Base-by-base conservation (phyloP, 2,329 filamentous ascomycete species). In the Botrytis sinoallii region DNA sequence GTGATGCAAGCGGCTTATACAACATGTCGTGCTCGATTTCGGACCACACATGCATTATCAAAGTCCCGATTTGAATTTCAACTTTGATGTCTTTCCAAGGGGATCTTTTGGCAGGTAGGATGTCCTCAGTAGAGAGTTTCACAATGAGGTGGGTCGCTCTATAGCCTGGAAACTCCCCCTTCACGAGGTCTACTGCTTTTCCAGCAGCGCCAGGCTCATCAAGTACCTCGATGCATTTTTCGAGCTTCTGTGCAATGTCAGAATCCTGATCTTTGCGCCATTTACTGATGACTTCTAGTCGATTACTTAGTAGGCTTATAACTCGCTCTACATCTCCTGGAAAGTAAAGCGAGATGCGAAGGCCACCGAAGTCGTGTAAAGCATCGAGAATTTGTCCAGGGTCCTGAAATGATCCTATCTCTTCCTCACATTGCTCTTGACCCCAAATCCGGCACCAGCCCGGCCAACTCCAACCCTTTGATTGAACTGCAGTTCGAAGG, bases 291-390 rank as follows among this genome's bases (percentile, higher is more conserved):
- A 65, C 38, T 65, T 46, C 14, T 44, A 44, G n/a, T 44, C 38
- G 16, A 25, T 44, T 65, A 16, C n/a, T 29, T 22, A 65, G 25
- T 18, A 65, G 61, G 22, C 8, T n/a, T 14, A 2, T 6, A 38
- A 64, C 61, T 42, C 61, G 61, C n/a, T 64, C 61, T 38, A 64
- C 61, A 38, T 64, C 38, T 8, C 61, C 61, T 40, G 38, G 61
- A 44, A 64, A 64, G 40, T 64, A 64, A 29, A 64, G 38, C 8
- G 61, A 64, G 61, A 44, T 64, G 8, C 61, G 20, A 22, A 64
- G 35, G n/a, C 38, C 38, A 38, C 61, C 8, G 4, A 64, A 64
- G n/a, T 42, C 61, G 61, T 64, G 22, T 7, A 64, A 64, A n/a
- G 38, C 61, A 38, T 64, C 61, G 4, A 64, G 22, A 14, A 44